These are phyloP conservation scores for Lentinula boryana DNA, from an alignment of 768 basidiomycete genomes.

Conservation along the genomic window DNA sequence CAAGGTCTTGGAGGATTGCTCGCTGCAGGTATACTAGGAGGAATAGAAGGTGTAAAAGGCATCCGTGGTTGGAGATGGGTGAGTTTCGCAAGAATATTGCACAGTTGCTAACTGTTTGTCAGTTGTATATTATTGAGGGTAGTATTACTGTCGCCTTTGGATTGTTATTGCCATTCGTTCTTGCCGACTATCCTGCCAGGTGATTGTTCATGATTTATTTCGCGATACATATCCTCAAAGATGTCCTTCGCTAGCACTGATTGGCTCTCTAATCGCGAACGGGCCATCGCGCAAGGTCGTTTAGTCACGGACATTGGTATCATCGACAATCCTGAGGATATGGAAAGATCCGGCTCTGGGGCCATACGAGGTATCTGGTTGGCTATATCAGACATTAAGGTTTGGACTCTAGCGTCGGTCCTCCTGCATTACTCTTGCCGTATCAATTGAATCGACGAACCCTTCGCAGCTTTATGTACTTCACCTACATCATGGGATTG, in stretches of 20 bases:
- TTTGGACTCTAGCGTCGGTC: constrained; percentile 30
- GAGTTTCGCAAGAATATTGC: not conserved
- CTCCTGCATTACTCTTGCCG: not conserved
- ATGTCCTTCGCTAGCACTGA: constrained; percentile 11
- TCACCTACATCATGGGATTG: constrained; percentile 14
- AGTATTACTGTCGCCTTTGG: constrained; percentile 27
- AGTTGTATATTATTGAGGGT: constrained; percentile 24
- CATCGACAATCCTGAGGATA: constrained; percentile 13
- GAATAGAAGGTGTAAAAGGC: constrained; percentile 34
- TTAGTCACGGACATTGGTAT: constrained; percentile 22
- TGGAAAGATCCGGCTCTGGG: constrained; percentile 10
- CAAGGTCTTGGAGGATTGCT: constrained; percentile 23
- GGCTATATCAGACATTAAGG: constrained; percentile 34
- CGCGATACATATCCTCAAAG: not conserved
- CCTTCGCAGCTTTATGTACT: constrained; percentile 22
- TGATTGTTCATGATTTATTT: not conserved
- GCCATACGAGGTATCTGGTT: constrained; percentile 24
- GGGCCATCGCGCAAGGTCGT: constrained; percentile 22
- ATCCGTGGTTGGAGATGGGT: constrained; percentile 33
- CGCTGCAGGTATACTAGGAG: constrained; percentile 34
- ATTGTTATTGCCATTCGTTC: constrained; percentile 20
- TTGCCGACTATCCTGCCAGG: constrained; percentile 32
- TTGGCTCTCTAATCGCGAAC: constrained; percentile 23
- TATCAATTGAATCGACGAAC: constrained; percentile 17
- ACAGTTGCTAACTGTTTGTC: not conserved